Conservation (phyloP, 129 eudicot species). For the Rutidosis leptorrhynchoides region DNA sequence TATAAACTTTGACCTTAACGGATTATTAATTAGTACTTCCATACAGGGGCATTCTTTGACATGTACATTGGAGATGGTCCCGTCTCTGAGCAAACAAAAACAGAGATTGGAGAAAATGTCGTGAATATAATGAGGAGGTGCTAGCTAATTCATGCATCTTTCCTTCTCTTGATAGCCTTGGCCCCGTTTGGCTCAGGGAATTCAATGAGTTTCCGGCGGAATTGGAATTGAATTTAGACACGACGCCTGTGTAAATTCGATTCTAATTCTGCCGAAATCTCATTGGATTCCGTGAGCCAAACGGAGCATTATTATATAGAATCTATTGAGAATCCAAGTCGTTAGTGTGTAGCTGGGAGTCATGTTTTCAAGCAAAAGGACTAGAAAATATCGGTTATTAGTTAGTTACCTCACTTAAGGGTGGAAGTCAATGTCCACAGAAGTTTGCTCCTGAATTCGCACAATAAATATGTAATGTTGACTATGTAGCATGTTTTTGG, state of each 20-base stretch:
- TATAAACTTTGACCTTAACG: too few species aligned
- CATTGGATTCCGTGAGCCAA: too few species aligned
- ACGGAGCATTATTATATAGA: neutral
- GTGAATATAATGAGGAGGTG: slow-evolving; percentile 68
- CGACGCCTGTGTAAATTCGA: too few species aligned
- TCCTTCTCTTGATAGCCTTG: neutral
- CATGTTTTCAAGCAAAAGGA: neutral
- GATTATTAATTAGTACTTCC: too few species aligned
- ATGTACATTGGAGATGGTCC: slow-evolving; percentile 95
- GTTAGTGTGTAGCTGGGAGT: neutral
- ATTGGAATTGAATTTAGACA: too few species aligned
- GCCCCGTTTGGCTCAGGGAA: too few species aligned
- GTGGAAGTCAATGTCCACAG: neutral
- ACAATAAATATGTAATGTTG: neutral
- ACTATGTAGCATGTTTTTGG: neutral
- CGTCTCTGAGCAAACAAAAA: slow-evolving; percentile 71
- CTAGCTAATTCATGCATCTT: slow-evolving; percentile 25
- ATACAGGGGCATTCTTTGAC: slow-evolving; percentile 93
- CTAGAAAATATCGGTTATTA: slow-evolving; percentile 5
- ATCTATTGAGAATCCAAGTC: neutral
- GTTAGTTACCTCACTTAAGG: neutral
- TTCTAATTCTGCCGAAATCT: too few species aligned
- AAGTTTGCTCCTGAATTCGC: neutral
- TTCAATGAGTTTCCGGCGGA: too few species aligned
- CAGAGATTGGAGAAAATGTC: slow-evolving; percentile 82